Evolutionary conservation across 2,329 filamentous ascomycete species (phyloP).

Genomic region (Dryadomyces quercivorus): DNA sequence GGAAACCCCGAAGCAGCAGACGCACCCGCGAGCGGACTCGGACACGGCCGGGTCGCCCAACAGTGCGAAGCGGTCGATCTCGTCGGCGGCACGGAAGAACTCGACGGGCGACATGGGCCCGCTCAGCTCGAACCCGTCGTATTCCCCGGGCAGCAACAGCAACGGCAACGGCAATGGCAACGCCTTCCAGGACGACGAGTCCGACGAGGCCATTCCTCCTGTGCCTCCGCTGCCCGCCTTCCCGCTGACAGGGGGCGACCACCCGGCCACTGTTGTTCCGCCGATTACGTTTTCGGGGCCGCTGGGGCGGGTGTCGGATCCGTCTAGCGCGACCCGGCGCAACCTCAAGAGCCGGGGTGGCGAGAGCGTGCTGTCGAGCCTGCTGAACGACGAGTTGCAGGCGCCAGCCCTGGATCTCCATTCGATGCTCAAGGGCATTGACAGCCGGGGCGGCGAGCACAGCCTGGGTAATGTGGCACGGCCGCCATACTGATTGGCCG

Average conservation of each 20-base stretch:
- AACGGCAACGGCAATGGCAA: constrained; percentile 7
- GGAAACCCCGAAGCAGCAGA: not conserved
- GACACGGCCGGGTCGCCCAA: constrained; percentile 16
- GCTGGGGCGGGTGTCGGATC: too few relatives aligned
- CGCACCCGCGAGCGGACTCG: constrained; percentile 4
- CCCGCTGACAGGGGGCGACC: constrained; percentile 11
- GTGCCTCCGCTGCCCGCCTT: constrained; percentile 39
- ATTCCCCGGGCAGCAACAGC: too few relatives aligned
- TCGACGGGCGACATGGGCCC: not conserved
- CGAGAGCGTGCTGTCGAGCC: constrained; percentile 19
- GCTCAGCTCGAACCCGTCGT: constrained; percentile 24
- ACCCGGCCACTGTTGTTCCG: not conserved
- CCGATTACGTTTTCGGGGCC: not conserved
- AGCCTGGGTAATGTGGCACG: constrained; percentile 32
- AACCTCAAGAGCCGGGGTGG: constrained; percentile 30
- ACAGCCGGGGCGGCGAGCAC: constrained; percentile 33
- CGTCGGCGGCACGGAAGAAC: constrained; percentile 1
- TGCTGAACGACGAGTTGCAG: constrained; percentile 21
- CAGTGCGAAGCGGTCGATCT: constrained; percentile 7
- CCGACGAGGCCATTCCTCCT: constrained; percentile 33
- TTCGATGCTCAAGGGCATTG: constrained; percentile 37
- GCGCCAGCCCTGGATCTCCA: constrained; percentile 32
- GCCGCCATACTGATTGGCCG: constrained; percentile 32
- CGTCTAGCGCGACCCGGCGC: constrained; percentile 17
- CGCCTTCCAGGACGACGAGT: constrained; percentile 16